Base-by-base conservation (phyloP, 2,329 filamentous ascomycete genomes). In the Cladophialophora bantiana region DNA sequence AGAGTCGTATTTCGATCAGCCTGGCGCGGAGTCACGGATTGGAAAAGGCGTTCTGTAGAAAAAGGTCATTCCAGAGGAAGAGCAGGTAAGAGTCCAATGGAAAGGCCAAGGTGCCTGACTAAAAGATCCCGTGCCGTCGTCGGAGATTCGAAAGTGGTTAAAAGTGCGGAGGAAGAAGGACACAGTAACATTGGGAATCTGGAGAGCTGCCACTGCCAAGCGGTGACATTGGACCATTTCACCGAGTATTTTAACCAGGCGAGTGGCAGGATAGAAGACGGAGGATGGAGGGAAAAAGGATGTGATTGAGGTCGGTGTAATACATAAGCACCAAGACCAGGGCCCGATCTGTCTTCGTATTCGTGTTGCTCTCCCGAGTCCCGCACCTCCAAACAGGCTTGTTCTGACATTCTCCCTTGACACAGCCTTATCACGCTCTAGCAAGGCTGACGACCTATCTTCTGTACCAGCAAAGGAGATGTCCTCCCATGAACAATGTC, bases 111-210 rank as follows among this genome's bases (percentile, higher is more conserved):
- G 61, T 64, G 42, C 61, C 61, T 64, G 61, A 52, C 61, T 57
- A 57, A 40, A 58, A 58, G 54, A 32, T 42, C 34, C 57, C 42
- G 42, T 64, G 53, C 20, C 31, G 2, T 36, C 6, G 34, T 26
- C 15, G 31, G 36, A 52, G 4, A 48, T 35, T 52, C 50, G 54
- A 63, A 60, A 62, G n/a, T 50, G 48, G 55, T 12, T 63, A 50
- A 50, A 50, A 56, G 5, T 50, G 53, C 62, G 55, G 60, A 64
- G 59, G 58, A 62, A 58, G 34, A 53, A 54, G 34, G 26, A 59
- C 45, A 50, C 38, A 59, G 59, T 62, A 59, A 62, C 59, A 55
- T 59, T 66, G 64, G 42, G 45, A 18, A 13, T 12, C n/a, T 52
- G 13, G 13, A 31, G 31, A 13, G 54, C 18, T 56, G 20, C 32